These are phyloP conservation scores for Fusarium beomiforme DNA, from an alignment of 2,329 filamentous ascomycete genomes.

Conservation along the genomic window DNA sequence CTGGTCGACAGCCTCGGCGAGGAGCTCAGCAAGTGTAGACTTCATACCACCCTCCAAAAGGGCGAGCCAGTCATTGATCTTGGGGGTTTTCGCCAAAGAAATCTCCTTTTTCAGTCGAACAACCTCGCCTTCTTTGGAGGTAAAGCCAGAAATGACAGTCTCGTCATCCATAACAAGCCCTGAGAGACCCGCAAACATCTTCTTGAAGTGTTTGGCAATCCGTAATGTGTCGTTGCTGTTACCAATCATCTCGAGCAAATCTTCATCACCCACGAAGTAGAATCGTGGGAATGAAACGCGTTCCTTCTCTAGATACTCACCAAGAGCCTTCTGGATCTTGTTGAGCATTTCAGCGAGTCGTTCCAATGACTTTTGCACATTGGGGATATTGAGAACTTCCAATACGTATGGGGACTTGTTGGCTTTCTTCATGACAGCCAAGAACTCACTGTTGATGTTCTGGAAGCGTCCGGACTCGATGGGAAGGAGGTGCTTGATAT, in stretches of 20 bases:
- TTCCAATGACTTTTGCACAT: conserved; percentile 95
- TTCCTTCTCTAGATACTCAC: conserved; percentile 98
- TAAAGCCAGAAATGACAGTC: conserved; percentile 87
- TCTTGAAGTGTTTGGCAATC: conserved; percentile 98
- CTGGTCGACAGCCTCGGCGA: conserved; percentile 85
- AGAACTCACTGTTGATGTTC: conserved; percentile 99
- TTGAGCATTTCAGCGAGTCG: conserved; percentile 95
- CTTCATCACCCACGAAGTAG: conserved; percentile 99
- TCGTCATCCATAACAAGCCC: conserved; percentile 93
- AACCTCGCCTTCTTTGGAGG: conserved; percentile 92
- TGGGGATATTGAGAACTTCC: conserved; percentile 94
- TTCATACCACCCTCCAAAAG: conserved; percentile 95
- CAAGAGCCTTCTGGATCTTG: conserved; percentile 98
- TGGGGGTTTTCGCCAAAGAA: conserved; percentile 89
- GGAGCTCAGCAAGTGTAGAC: conserved; percentile 86
- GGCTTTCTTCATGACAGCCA: conserved; percentile 99
- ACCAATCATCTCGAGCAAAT: conserved; percentile 97
- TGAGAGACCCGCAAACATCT: conserved; percentile 98
- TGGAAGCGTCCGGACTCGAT: conserved; percentile 97
- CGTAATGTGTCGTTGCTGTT: conserved; percentile 98
- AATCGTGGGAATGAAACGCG: conserved; percentile 97
- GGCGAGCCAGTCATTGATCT: conserved; percentile 99
- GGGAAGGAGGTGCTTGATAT: conserved; percentile 97
- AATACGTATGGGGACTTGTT: conserved; percentile 96
- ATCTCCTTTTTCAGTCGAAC: conserved; percentile 91